These are phyloP conservation scores for Trichoderma oligosporum DNA, from an alignment of 2,329 filamentous ascomycete species.

Conservation along the genomic window DNA sequence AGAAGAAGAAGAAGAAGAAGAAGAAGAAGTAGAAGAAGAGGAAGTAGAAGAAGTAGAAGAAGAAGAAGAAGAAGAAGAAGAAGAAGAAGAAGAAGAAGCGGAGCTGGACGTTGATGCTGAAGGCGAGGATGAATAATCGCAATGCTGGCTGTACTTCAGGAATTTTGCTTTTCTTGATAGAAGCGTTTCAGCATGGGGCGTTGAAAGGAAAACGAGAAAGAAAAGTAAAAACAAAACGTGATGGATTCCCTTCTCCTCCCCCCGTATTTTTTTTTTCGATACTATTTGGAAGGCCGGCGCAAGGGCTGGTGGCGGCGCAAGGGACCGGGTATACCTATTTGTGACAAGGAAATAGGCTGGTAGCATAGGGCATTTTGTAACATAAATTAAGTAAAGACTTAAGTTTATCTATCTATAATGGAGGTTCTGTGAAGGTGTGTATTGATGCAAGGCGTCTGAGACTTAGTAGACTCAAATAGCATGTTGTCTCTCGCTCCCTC, in stretches of 20 bases:
- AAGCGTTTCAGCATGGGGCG: background rate
- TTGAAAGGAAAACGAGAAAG: background rate
- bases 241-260: no score
- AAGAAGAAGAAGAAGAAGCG: conserved; percentile 14
- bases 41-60: conserved; percentile 1
- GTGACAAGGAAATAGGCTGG: background rate
- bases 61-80: conserved; percentile 13
- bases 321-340: conserved; percentile 9
- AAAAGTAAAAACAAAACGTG: background rate
- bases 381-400: background rate
- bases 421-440: no score
- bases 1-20: conserved; percentile 14
- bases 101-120: conserved; percentile 33
- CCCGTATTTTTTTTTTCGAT: background rate
- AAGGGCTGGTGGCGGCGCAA: conserved; percentile 25
- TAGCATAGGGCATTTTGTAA: background rate
- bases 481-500: no score
- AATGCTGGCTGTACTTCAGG: conserved; percentile 28
- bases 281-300: conserved; percentile 11
- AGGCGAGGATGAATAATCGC: conserved; percentile 33
- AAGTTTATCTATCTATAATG: background rate
- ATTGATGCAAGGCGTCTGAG: no score
- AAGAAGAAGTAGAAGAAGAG: conserved; percentile 17
- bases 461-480: no score
- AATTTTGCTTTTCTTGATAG: background rate